Base-by-base conservation (phyloP, 768 basidiomycete species). In the Tricholoma hemisulphureum region DNA sequence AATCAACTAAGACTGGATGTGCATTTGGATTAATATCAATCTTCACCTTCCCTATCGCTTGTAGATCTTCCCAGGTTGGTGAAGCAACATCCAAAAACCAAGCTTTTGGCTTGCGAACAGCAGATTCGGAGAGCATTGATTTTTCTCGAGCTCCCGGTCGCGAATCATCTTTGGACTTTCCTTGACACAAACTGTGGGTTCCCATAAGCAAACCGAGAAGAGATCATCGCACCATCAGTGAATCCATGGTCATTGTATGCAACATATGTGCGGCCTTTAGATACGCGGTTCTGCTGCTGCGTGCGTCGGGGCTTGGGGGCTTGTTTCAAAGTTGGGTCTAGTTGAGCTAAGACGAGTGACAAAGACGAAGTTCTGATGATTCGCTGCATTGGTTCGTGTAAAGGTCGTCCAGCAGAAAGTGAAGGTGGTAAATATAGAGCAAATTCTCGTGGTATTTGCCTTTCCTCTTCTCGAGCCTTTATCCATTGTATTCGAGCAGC, bases 31-130 rank as follows among this genome's bases (percentile, higher is more conserved):
- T 18, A 26, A 18, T 2, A 51, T 16, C 6, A 24, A 43, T 14
- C 18, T 67, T 53, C 63, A 87, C 92, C 81, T 91, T 93, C 43
- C 93, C 90, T 50, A 98, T 80, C 6, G 87, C 83, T 58, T 89
- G 82, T 80, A 96, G 84, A 69, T 96, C 94, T 49, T 89, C 88
- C 83, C 91, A 92, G 0, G 85, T 87, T 2, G 95, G 94, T 61
- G 87, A 92, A 26, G 91, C 80, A 1, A 96, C 85, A 65, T 98
- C 94, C 41, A 98, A 71, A 83, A 93, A 98, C 95, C 95, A 97
- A 4, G 88, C 86, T 59, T 82, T 82, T 23, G 76, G 78, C 63
- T 69, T 68, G 7, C 24, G 37, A 10, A 43, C 18, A 20, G 18
- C 48, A 21, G 53, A 16, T 6, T 26, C 5, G n/a, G 23, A 5